Evolutionary conservation across 2,329 filamentous ascomycete species (phyloP).

Genomic region (Colletotrichum lini): DNA sequence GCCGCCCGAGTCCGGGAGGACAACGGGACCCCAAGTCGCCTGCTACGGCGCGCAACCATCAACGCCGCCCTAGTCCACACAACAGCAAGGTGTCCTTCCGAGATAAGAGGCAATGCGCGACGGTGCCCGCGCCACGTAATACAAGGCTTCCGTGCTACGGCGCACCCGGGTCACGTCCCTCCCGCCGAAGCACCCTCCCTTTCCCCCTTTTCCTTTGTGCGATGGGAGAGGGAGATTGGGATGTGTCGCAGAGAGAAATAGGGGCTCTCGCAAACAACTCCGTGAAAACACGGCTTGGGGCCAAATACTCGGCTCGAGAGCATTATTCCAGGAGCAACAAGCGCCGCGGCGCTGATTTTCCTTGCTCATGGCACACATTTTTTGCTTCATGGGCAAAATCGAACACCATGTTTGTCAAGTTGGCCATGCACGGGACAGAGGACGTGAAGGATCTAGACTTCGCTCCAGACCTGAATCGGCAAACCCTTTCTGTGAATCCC

Average conservation of each 20-base stretch:
- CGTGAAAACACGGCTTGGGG: neutral
- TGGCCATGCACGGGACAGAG: too few relatives aligned
- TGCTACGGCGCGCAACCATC: too few relatives aligned
- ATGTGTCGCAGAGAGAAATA: neutral
- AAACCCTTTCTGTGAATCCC: too few relatives aligned
- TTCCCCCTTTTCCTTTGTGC: neutral
- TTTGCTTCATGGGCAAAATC: too few relatives aligned
- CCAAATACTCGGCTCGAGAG: neutral
- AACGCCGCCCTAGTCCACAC: neutral
- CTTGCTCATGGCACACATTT: neutral
- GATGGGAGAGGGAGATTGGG: neutral
- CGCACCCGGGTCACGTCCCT: constrained; percentile 8
- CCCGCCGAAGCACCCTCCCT: neutral
- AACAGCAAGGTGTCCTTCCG: too few relatives aligned
- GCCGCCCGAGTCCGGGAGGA: neutral
- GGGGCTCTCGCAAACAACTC: neutral
- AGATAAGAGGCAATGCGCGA: neutral
- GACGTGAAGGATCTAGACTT: too few relatives aligned
- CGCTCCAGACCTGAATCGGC: too few relatives aligned
- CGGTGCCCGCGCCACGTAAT: neutral
- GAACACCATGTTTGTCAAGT: too few relatives aligned
- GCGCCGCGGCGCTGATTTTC: neutral
- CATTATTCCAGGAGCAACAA: neutral
- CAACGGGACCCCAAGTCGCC: neutral
- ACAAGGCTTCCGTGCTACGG: constrained; percentile 11